Base-by-base conservation (phyloP, 2,329 filamentous ascomycete species). In the Dothideomycetes sp. region DNA sequence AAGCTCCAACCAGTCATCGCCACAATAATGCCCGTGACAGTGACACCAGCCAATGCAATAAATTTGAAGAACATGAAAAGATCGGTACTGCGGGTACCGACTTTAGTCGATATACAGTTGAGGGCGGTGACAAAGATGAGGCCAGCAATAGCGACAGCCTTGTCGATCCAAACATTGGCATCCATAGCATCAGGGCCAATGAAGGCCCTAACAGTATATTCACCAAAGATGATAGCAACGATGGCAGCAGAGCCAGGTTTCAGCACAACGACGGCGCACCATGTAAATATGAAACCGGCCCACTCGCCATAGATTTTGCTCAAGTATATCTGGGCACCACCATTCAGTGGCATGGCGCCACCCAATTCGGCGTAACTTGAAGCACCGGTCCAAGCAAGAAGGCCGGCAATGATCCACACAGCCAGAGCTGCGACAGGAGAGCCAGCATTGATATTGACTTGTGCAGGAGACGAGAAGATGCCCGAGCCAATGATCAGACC, bases 51-150 rank as follows among this genome's bases (percentile, higher is more conserved):
- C 47, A 98, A 68, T 13, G 87, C 89, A 47, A 94, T 68, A 58
- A 98, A 95, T 62, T 98, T 98, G 62, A 96, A 71, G 56, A 98
- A 86, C 86, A 98, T 94, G 63, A 98, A 87, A 53, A 86, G 63
- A 59, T 98, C 88, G 42, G 93, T 88, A 57, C 91, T 77, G 34
- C 85, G 73, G 3, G 87, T 94, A 29, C 86, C 88, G 28, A 95
- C 68, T 53, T 81, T 82, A 4, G 91, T 98, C 4, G 88, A 95
- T 15, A 95, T 67, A 61, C 86, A 93, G 63, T 96, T 98, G 53
- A 96, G 60, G 33, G 85, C 67, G 0, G 87, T 95, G 42, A 96
- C 84, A 2, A 78, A 22, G 3, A 83, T 60, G 24, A 98, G 66
- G 3, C 84, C 88, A 6, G 76, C 67, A 45, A 96, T 62, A 1